A percentile compares a stretch with the other conserved stretches of the same genome.
phyloP scores from a whole-genome alignment of 352 stramenopile species.

The Phytophthora tentaculata region DNA sequence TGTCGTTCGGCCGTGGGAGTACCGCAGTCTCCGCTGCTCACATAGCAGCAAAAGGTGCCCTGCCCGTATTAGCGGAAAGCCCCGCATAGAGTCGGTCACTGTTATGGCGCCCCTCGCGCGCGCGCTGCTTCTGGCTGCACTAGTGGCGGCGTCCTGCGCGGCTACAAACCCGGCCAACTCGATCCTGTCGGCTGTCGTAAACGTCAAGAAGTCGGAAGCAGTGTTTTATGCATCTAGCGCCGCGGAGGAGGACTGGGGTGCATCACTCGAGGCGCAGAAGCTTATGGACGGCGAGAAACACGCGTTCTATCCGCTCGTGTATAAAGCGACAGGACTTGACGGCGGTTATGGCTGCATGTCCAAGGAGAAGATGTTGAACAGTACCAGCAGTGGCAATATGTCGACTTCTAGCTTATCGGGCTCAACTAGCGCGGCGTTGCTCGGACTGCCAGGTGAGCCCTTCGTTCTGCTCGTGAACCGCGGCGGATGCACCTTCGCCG shows the following conservation, averaged over 20 bases:
- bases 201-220: slow-evolving; percentile 56
- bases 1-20: slow-evolving; percentile 19
- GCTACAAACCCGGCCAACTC: slow-evolving; percentile 43
- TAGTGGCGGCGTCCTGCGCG: not conserved
- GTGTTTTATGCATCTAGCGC: slow-evolving; percentile 68
- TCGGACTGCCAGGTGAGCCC: slow-evolving; percentile 36
- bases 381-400: slow-evolving; percentile 15
- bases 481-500: slow-evolving; percentile 71
- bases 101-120: slow-evolving; percentile 26
- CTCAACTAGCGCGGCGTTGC: slow-evolving; percentile 7
- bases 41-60: not conserved
- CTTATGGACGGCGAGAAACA: slow-evolving; percentile 45
- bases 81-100: slow-evolving; percentile 15
- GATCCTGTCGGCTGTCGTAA: slow-evolving; percentile 61
- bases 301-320: slow-evolving; percentile 58
- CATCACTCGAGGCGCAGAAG: slow-evolving; percentile 54
- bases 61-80: slow-evolving; percentile 30
- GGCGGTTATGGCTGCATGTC: slow-evolving; percentile 66
- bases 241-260: slow-evolving; percentile 58
- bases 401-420: slow-evolving; percentile 17
- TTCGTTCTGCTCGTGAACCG: slow-evolving; percentile 82
- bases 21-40: slow-evolving; percentile 11
- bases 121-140: slow-evolving; percentile 20
- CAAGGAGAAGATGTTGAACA: slow-evolving; percentile 36
- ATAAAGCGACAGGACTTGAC: slow-evolving; percentile 45